phyloP scores from a whole-genome alignment of 2,329 filamentous ascomycete genomes.

The Harringtonia lauricola region DNA sequence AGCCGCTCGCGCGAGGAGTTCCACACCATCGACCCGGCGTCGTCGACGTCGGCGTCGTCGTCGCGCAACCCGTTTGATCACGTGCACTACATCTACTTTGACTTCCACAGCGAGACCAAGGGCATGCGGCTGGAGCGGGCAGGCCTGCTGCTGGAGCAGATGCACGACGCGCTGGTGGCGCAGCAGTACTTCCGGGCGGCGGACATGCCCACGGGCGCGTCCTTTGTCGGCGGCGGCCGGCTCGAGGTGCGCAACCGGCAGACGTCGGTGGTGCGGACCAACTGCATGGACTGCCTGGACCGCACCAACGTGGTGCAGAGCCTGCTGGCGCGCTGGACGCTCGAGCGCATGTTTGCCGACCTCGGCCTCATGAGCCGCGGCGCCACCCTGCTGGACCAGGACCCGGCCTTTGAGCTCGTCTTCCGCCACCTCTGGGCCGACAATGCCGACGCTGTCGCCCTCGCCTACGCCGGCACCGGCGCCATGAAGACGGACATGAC shows the following conservation, averaged over 20 bases:
- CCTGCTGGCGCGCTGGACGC: constrained; percentile 82
- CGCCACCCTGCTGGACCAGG: constrained; percentile 64
- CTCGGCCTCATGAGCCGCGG: constrained; percentile 67
- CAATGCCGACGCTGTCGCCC: constrained; percentile 91
- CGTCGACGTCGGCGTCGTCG: constrained; percentile 14
- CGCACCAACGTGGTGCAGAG: constrained; percentile 97
- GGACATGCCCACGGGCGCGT: constrained; percentile 61
- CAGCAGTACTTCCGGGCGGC: constrained; percentile 91
- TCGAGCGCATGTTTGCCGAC: constrained; percentile 83
- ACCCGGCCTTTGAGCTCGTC: constrained; percentile 72
- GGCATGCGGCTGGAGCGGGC: constrained; percentile 89
- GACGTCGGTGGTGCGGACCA: constrained; percentile 86
- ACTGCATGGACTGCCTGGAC: constrained; percentile 99
- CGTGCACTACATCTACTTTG: constrained; percentile 94
- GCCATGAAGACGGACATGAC: constrained; percentile 98
- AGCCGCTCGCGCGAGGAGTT: constrained; percentile 69
- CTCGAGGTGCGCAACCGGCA: constrained; percentile 75
- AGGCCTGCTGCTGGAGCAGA: constrained; percentile 70
- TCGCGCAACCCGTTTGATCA: constrained; percentile 57
- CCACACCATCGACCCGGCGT: constrained; percentile 57
- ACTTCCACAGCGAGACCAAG: constrained; percentile 97
- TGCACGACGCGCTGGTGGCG: constrained; percentile 62
- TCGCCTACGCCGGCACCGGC: constrained; percentile 87
- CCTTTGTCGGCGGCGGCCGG: constrained; percentile 44
- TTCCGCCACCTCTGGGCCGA: constrained; percentile 99